phyloP scores from a whole-genome alignment of 2,329 filamentous ascomycete genomes.

The Helminthosporium solani region DNA sequence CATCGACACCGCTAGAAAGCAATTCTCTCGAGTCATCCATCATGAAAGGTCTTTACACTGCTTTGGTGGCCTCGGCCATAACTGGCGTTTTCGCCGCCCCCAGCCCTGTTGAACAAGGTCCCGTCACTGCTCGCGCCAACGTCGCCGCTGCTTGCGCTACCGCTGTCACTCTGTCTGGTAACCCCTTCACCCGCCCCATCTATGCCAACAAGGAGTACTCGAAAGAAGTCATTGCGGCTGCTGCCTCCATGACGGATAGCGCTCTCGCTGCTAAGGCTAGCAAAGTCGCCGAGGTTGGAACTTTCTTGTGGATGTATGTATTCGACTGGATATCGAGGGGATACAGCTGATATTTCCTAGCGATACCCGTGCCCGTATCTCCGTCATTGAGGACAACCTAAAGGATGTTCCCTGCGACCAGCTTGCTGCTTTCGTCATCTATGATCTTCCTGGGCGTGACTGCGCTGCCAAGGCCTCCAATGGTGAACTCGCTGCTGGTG shows the following conservation, averaged over 20 bases:
- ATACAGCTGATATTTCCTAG: constrained; percentile 36
- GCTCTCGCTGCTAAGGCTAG: constrained; percentile 54
- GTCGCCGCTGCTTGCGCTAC: constrained; percentile 35
- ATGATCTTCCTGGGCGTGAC: constrained; percentile 65
- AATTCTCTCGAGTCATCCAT: constrained; percentile 21
- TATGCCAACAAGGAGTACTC: constrained; percentile 57
- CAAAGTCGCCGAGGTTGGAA: constrained; percentile 52
- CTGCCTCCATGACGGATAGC: constrained; percentile 57
- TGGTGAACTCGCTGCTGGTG: constrained; percentile 60
- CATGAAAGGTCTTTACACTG: constrained; percentile 40
- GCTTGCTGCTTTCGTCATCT: constrained; percentile 60
- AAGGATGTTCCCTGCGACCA: constrained; percentile 52
- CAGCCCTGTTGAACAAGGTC: constrained; percentile 34
- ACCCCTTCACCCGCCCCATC: constrained; percentile 54
- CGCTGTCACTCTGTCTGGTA: constrained; percentile 49
- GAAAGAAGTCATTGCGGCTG: constrained; percentile 55
- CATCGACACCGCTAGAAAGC: constrained; percentile 23
- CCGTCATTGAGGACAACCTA: constrained; percentile 50
- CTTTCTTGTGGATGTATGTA: constrained; percentile 57
- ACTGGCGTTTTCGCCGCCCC: constrained; percentile 37
- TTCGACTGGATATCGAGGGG: not conserved
- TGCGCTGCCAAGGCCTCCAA: constrained; percentile 66
- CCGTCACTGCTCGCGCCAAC: constrained; percentile 33
- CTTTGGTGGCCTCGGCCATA: constrained; percentile 38
- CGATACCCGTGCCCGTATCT: constrained; percentile 53